Percentiles rank a stretch among this genome's conserved stretches.
Conservation (phyloP, 345 rosid species). For the Pistacia vera region DNA sequence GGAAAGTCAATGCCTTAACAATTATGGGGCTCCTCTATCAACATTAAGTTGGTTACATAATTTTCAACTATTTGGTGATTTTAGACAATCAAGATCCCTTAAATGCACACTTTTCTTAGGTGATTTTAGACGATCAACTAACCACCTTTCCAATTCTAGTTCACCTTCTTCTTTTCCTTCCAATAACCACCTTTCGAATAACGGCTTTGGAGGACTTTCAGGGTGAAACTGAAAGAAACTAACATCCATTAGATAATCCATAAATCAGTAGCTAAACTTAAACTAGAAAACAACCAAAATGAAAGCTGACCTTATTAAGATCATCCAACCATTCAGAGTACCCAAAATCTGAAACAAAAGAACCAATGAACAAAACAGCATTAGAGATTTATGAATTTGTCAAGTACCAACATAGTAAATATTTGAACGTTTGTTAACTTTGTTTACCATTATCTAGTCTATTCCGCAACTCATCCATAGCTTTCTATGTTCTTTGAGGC, state of each 20-base stretch:
- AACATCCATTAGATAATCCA: not conserved
- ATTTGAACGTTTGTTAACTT: not conserved
- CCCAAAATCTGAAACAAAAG: constrained; percentile 31
- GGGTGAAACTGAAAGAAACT: constrained; percentile 12
- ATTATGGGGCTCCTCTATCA: constrained; percentile 36
- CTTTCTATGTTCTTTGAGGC: constrained; percentile 41
- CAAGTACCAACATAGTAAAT: constrained; percentile 17
- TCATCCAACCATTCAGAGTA: too few relatives aligned
- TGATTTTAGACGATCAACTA: not conserved
- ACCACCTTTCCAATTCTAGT: constrained; percentile 29
- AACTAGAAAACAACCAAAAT: not conserved
- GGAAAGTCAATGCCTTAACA: constrained; percentile 26
- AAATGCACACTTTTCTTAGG: constrained; percentile 12
- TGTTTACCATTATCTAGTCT: constrained; percentile 40
- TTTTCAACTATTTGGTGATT: constrained; percentile 21
- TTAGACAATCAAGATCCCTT: constrained; percentile 29
- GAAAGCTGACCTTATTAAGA: not conserved
- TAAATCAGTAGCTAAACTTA: not conserved
- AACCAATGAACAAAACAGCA: not conserved
- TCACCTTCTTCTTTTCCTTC: too few relatives aligned
- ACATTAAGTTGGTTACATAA: constrained; percentile 25
- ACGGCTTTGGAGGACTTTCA: constrained; percentile 27
- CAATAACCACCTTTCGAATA: too few relatives aligned
- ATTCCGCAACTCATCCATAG: constrained; percentile 37
- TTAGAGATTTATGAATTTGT: not conserved